Percentiles rank a stretch among this genome's conserved stretches.
Evolutionary conservation across 2,329 filamentous ascomycete species (phyloP).

Genomic region (Aspergillus melleus): DNA sequence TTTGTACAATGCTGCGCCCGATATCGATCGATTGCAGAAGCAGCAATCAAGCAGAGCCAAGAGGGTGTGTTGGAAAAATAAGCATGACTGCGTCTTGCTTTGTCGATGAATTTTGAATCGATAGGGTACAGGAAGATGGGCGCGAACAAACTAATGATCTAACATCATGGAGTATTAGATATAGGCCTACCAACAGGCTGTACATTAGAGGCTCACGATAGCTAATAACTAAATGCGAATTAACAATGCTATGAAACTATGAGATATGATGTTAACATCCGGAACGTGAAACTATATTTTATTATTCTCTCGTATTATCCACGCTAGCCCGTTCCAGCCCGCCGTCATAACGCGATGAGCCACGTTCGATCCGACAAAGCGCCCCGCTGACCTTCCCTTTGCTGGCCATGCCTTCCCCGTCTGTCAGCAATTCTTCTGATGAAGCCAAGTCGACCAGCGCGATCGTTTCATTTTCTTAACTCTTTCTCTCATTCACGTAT

Average conservation of each 20-base stretch:
- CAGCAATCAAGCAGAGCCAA: not conserved
- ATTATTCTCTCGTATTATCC: not conserved
- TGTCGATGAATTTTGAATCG: not conserved
- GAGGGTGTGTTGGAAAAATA: not conserved
- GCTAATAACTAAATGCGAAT: no score
- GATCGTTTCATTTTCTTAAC: not conserved
- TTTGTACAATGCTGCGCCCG: not conserved
- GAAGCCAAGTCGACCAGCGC: not conserved
- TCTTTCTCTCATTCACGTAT: not conserved
- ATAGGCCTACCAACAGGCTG: no score
- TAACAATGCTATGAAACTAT: no score
- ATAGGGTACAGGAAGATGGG: no score
- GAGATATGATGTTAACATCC: no score
- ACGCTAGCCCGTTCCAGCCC: not conserved
- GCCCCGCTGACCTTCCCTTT: not conserved
- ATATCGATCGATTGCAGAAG: not conserved
- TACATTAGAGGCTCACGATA: no score
- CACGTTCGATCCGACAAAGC: not conserved
- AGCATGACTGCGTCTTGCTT: not conserved
- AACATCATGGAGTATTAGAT: no score
- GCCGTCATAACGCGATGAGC: not conserved
- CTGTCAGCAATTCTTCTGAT: not conserved
- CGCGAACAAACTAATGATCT: no score
- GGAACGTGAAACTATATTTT: not conserved
- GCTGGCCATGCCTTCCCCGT: not conserved